Percentiles rank a stretch among this genome's conserved stretches.
These are phyloP conservation scores for Thyridium curvatum DNA, from an alignment of 2,329 filamentous ascomycete genomes.

Conservation along the genomic window DNA sequence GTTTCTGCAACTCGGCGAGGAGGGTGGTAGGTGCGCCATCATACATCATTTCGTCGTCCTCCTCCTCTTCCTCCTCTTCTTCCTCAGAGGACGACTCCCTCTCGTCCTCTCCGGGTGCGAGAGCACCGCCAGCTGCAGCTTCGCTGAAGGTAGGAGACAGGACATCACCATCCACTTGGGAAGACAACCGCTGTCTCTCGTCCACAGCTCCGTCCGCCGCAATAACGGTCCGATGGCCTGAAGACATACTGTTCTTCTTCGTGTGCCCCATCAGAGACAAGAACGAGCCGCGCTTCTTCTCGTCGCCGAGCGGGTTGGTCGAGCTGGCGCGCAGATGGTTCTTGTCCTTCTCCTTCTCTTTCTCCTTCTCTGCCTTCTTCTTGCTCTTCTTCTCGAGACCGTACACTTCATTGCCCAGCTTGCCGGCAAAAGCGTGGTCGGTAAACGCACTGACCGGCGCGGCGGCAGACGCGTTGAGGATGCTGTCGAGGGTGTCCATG, in stretches of 20 bases:
- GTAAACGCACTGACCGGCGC: slow-evolving; percentile 90
- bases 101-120: slow-evolving; percentile 21
- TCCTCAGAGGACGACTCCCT: slow-evolving; percentile 18
- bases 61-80: slow-evolving; percentile 36
- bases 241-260: slow-evolving; percentile 14
- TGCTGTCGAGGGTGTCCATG: slow-evolving; percentile 81
- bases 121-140: neutral
- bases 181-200: slow-evolving; percentile 10
- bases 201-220: slow-evolving; percentile 7
- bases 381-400: slow-evolving; percentile 50
- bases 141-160: slow-evolving; percentile 2
- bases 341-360: slow-evolving; percentile 1
- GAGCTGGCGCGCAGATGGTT: slow-evolving; percentile 18
- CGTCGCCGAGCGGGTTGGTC: slow-evolving; percentile 6
- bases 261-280: slow-evolving; percentile 38
- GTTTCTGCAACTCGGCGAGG: slow-evolving; percentile 83
- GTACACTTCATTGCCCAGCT: slow-evolving; percentile 70
- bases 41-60: slow-evolving; percentile 42
- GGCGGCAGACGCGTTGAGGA: slow-evolving; percentile 80
- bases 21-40: slow-evolving; percentile 80
- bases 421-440: slow-evolving; percentile 77
- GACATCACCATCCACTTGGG: slow-evolving; percentile 9
- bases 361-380: slow-evolving; percentile 12
- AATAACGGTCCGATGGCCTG: slow-evolving; percentile 8
- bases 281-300: slow-evolving; percentile 42